Base-by-base conservation (phyloP, 176 grass and related monocot genomes). In the Panicum miliaceum region DNA sequence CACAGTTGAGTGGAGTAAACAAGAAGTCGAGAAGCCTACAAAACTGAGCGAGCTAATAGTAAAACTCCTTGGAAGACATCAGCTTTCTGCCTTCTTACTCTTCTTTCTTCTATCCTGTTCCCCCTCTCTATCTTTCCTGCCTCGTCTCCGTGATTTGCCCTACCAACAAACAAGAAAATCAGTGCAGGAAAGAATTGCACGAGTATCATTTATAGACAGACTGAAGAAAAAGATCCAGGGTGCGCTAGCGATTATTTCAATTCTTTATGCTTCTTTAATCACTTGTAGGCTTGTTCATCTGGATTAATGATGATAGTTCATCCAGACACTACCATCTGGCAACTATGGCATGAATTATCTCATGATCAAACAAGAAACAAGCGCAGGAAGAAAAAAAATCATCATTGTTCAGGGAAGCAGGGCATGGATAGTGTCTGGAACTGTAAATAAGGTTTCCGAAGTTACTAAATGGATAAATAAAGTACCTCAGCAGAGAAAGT, bases 401-500 rank as follows among this genome's bases (percentile, higher is more conserved):
- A 51, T 18, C 26, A 38, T 16, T 42, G 9, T 27, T 58, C 22
- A 60, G 38, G 10, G 50, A 66, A 35, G 7, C 20, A 64, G 5
- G 19, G 14, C 25, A 60, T 37, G 38, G 6, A 36, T 78, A 64
- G 1, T 37, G 29, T 63, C 19, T 36, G 15, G 7, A 57, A 29
- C 27, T 58, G 16, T 59, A 71, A 20, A 25, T 47, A 37, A 71
- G 57, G 19, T 22, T 77, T 45, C 70, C 2, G 19, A 48, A n/a
- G 71, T 25, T 66, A 82, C 20, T 50, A 58, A 62, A 68, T 43
- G 78, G 15, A 40, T 41, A 86, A 47, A 80, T 26, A n/a, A n/a
- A n/a, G 1, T 90, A 99, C 96, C 91, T 96, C 93, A 54, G 86
- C 89, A 69, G 93, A 92, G 83, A 99, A 99, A 63, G 93, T 99